Evolutionary conservation across 2,329 filamentous ascomycete species (phyloP).

Genomic region (Mycocentrospora acerina): DNA sequence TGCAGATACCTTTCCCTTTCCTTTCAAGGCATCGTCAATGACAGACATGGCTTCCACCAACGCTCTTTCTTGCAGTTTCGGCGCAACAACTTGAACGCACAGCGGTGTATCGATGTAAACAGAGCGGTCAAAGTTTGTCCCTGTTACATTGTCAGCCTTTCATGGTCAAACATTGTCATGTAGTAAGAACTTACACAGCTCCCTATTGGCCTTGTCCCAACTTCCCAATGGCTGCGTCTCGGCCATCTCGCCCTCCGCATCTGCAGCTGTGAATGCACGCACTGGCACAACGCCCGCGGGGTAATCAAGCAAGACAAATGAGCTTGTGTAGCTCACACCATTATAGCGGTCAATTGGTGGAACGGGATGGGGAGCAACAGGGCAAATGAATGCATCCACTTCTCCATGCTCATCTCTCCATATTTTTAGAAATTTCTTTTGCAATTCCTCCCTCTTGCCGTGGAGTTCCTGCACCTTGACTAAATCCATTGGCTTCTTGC

Average conservation of each 20-base stretch:
- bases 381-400: conserved; percentile 64
- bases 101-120: conserved; percentile 58
- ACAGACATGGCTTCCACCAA: conserved; percentile 56
- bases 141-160: conserved; percentile 14
- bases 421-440: conserved; percentile 58
- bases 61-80: conserved; percentile 56
- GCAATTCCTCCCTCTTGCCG: conserved; percentile 53
- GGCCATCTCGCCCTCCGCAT: conserved; percentile 55
- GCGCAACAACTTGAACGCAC: conserved; percentile 59
- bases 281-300: conserved; percentile 61
- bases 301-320: conserved; percentile 64
- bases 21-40: conserved; percentile 50
- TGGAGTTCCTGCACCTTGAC: conserved; percentile 56
- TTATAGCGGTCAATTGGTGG: conserved; percentile 65
- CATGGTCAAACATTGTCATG: conserved; percentile 10
- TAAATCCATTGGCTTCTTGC: conserved; percentile 51
- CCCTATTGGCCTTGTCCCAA: conserved; percentile 63
- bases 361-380: conserved; percentile 64
- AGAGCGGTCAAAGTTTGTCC: conserved; percentile 53
- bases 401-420: conserved; percentile 52
- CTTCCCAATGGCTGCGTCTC: conserved; percentile 47
- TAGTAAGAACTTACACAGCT: conserved; percentile 50
- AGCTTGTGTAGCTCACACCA: conserved; percentile 62
- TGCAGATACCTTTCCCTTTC: conserved; percentile 4
- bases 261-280: conserved; percentile 49